phyloP scores from a whole-genome alignment of 1,284 basidiomycete species.

The Baeospora myosura region DNA sequence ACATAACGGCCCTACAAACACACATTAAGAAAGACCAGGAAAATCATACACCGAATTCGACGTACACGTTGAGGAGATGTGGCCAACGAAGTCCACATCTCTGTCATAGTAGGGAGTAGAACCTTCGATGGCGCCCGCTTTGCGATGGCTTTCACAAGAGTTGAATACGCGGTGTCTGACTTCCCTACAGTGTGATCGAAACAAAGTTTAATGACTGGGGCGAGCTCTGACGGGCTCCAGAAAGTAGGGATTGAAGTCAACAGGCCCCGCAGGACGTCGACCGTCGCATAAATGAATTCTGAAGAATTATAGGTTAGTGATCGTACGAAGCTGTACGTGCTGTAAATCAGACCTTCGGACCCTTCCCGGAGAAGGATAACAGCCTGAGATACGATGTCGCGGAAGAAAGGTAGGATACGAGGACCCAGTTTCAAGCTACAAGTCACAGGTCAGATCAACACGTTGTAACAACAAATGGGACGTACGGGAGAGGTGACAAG shows the following conservation, averaged over 20 bases:
- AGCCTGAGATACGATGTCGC: conserved; percentile 59
- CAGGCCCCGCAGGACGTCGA: conserved; percentile 42
- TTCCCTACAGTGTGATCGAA: conserved; percentile 34
- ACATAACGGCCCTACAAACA: conserved; percentile 27
- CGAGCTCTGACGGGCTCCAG: conserved; percentile 58
- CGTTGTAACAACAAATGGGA: conserved; percentile 13
- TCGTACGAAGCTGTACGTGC: conserved; percentile 13
- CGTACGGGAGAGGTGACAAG: conserved; percentile 57
- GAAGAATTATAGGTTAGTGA: conserved; percentile 1
- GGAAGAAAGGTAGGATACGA: conserved; percentile 78
- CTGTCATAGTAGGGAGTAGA: conserved; percentile 56
- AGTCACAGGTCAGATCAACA: conserved; percentile 10
- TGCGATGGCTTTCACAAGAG: conserved; percentile 50
- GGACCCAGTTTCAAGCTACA: conserved; percentile 74
- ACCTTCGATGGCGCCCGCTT: conserved; percentile 66
- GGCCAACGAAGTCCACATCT: conserved; percentile 43
- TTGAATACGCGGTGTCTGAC: conserved; percentile 18
- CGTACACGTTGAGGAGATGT: conserved; percentile 29
- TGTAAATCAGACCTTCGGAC: conserved; percentile 28
- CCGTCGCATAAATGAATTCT: conserved; percentile 2
- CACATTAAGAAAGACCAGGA: neutral
- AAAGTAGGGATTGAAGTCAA: conserved; percentile 62
- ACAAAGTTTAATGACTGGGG: conserved; percentile 48
- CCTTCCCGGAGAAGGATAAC: conserved; percentile 41
- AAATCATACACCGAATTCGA: neutral